Conservation (phyloP, 352 stramenopile species). For the Hyphochytrium catenoides region DNA sequence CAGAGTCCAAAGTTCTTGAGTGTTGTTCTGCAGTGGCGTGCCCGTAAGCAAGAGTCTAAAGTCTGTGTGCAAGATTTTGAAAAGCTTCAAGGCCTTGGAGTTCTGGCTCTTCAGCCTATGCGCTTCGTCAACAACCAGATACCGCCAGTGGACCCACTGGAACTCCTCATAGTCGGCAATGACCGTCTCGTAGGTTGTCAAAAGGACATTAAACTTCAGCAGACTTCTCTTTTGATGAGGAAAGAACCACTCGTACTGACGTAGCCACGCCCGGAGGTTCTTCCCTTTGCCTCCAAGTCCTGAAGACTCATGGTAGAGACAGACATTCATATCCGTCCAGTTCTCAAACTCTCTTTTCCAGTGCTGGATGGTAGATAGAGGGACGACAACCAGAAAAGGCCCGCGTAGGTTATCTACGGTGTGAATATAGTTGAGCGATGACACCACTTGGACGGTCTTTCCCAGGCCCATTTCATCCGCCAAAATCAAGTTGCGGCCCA, state of each 20-base stretch:
- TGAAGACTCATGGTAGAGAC: constrained; percentile 90
- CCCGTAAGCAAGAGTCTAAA: constrained; percentile 85
- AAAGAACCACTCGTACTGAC: constrained; percentile 65
- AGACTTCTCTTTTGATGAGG: constrained; percentile 60
- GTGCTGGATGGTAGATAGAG: constrained; percentile 59
- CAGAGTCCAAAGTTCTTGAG: constrained; percentile 88
- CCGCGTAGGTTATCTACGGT: constrained; percentile 53
- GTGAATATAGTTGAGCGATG: constrained; percentile 65
- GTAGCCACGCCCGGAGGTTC: constrained; percentile 55
- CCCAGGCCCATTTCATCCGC: constrained; percentile 77
- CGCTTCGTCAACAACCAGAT: constrained; percentile 54
- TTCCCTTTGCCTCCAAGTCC: constrained; percentile 40
- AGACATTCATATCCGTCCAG: constrained; percentile 94
- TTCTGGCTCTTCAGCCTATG: constrained; percentile 46
- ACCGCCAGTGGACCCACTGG: constrained; percentile 54
- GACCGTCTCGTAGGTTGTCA: constrained; percentile 57
- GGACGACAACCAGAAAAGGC: constrained; percentile 55
- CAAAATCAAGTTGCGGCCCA: constrained; percentile 55
- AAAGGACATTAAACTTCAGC: constrained; percentile 58
- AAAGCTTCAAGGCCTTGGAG: constrained; percentile 59
- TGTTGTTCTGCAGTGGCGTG: constrained; percentile 89
- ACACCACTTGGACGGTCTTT: constrained; percentile 85
- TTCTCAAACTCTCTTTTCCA: constrained; percentile 59
- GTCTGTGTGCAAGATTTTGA: constrained; percentile 51
- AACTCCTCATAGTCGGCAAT: constrained; percentile 54